Evolutionary conservation across 2,329 filamentous ascomycete genomes (phyloP), one percentile per base, ranked within the genome.

Genomic region (Xylaria sp.): DNA sequence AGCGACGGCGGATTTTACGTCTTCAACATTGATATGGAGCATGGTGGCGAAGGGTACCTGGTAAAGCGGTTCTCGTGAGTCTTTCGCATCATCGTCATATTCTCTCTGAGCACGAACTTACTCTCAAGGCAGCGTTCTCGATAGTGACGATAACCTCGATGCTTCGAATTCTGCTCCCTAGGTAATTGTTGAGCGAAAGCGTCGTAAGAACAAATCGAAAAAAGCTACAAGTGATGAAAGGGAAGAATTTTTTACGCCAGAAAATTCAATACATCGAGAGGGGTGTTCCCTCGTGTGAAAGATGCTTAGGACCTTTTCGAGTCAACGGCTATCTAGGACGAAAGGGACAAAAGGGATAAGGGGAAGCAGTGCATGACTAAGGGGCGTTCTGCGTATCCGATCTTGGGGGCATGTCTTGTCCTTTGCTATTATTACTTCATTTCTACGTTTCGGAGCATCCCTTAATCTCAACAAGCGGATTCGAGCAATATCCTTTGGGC

Each of bases 1-100:
- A 97, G 92, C 74, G 96, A 99, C 78, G 96, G 96, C 10, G 91
- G 91, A 28, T 98, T 97, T 77, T 97, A 96, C 74, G 91, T 98
- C 34, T 99, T 95, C 81, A 95, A 93, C 72, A 94, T 99, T 63
- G 94, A 99, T 78, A 88, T 99, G 83, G 94, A 97, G 74, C 92
- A 93, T 69, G 96, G 96, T 20, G 96, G 96, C 28, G 96, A 99
- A 81, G 96, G 96, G 0, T 93, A 92, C 57, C 81, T 99, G 73
- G 90, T 94, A 60, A 97, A 97, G 79, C 93, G 97, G 78, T 97
- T 94, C 79, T 97, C 93, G 93, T 97, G 83, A 86, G 94, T 84
- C 23, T 34, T 18, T n/a, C 12, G 12, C 12, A 15, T 32, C 12
- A 15, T 32, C 23, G 34, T 63, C 50, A 15, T 23, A 48, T 63